These are phyloP conservation scores for Mastigamoeba balamuthi DNA, from an alignment of 78 protist species.

Conservation along the genomic window DNA sequence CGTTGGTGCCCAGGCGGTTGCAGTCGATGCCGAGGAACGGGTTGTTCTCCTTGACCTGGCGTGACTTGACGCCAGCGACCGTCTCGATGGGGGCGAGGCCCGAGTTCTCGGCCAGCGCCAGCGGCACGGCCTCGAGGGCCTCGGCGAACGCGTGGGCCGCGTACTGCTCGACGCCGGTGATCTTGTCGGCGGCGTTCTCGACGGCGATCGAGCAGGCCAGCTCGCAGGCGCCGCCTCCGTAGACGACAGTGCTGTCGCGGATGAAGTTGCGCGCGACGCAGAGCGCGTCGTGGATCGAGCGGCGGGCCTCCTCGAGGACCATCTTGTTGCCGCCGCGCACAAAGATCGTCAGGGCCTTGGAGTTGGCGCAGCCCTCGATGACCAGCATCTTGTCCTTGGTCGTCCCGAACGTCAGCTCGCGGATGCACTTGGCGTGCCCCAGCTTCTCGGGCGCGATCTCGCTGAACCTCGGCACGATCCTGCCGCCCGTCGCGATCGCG, in stretches of 20 bases:
- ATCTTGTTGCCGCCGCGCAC: conserved; percentile 98
- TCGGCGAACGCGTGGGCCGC: conserved; percentile 97
- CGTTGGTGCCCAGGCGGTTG: conserved; percentile 56
- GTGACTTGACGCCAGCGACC: conserved; percentile 71
- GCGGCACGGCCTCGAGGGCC: conserved; percentile 96
- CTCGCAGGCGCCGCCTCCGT: conserved; percentile 98
- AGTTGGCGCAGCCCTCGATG: conserved; percentile 95
- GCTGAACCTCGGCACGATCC: conserved; percentile 98
- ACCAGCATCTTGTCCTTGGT: conserved; percentile 88
- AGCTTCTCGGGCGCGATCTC: conserved; percentile 95
- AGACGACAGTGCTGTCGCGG: conserved; percentile 87
- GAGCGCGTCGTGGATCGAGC: conserved; percentile 98
- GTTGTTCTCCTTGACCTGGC: conserved; percentile 68
- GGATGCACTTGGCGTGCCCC: conserved; percentile 88
- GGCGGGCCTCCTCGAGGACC: conserved; percentile 96
- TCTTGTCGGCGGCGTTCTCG: conserved; percentile 71
- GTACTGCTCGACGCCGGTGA: conserved; percentile 83
- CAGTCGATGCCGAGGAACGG: conserved; percentile 95
- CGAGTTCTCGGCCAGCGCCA: conserved; percentile 96
- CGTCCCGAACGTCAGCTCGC: conserved; percentile 95
- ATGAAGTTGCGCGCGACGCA: conserved; percentile 98
- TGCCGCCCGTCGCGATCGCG: conserved; percentile 99
- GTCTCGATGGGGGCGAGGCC: conserved; percentile 89
- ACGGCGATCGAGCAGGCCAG: conserved; percentile 85
- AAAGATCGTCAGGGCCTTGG: conserved; percentile 96